phyloP scores from a whole-genome alignment of 2,329 filamentous ascomycete genomes.

The Aspergillus tubingensis region DNA sequence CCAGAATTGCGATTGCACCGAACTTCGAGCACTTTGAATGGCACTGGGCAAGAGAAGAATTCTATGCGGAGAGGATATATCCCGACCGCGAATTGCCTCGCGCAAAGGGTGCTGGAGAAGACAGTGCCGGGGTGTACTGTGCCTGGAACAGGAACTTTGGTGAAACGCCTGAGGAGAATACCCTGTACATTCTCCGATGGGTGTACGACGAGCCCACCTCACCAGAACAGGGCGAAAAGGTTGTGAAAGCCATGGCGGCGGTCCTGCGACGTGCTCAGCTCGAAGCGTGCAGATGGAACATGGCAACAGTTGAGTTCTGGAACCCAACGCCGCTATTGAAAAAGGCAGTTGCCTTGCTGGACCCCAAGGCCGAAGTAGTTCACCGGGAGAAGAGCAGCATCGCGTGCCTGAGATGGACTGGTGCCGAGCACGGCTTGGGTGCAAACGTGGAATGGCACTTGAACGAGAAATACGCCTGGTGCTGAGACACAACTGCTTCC shows the following conservation, averaged over 20 bases:
- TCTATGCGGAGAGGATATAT: slow-evolving; percentile 67
- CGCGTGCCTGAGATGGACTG: slow-evolving; percentile 50
- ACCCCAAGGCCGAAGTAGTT: slow-evolving; percentile 41
- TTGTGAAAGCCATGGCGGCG: slow-evolving; percentile 58
- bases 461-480: slow-evolving; percentile 55
- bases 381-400: slow-evolving; percentile 51
- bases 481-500: slow-evolving; percentile 31
- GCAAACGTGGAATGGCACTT: slow-evolving; percentile 48
- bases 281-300: slow-evolving; percentile 71
- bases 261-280: slow-evolving; percentile 67
- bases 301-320: slow-evolving; percentile 76
- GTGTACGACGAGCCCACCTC: slow-evolving; percentile 43
- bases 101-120: slow-evolving; percentile 71
- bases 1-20: slow-evolving; percentile 67
- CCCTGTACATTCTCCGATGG: slow-evolving; percentile 47
- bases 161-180: slow-evolving; percentile 37
- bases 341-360: slow-evolving; percentile 43
- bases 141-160: slow-evolving; percentile 46
- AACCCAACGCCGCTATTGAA: slow-evolving; percentile 66
- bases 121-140: slow-evolving; percentile 41
- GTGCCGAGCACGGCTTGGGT: slow-evolving; percentile 38
- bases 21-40: slow-evolving; percentile 69
- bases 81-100: slow-evolving; percentile 51
- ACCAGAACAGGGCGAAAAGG: slow-evolving; percentile 49
- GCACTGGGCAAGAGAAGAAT: slow-evolving; percentile 81